Conservation (phyloP, 371 early-diverging fungal species). For the Phascolomyces articulosus region DNA sequence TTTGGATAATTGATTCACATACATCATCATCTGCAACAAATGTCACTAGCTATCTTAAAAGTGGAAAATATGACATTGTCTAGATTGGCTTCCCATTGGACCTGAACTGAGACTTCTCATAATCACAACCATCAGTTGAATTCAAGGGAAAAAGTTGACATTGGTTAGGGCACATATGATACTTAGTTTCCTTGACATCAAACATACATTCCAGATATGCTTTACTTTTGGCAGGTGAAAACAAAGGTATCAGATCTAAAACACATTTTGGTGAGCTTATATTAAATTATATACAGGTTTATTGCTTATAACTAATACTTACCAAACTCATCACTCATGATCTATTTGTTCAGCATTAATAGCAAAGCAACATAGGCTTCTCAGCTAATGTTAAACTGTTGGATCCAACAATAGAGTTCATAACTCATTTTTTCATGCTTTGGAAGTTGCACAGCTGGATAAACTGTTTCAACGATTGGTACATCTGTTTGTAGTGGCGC, state of each 20-base stretch:
- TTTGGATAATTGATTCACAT: no score
- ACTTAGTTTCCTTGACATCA: neutral
- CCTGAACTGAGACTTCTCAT: neutral
- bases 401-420: neutral
- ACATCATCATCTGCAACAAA: neutral
- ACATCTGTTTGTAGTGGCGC: no score
- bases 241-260: neutral
- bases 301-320: neutral
- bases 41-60: neutral
- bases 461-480: no score
- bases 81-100: neutral
- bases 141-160: neutral
- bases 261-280: neutral
- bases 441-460: no score
- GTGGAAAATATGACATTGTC: slow-evolving; percentile 1
- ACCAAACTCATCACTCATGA: neutral
- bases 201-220: neutral
- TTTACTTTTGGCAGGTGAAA: neutral
- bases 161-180: neutral
- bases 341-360: neutral
- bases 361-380: neutral
- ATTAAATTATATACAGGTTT: neutral
- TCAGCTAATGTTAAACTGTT: neutral
- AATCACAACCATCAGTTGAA: neutral
- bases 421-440: neutral